Evolutionary conservation across 352 stramenopile genomes (phyloP), one percentile per base, ranked within the genome.

Genomic region (Phytophthora cactorum): DNA sequence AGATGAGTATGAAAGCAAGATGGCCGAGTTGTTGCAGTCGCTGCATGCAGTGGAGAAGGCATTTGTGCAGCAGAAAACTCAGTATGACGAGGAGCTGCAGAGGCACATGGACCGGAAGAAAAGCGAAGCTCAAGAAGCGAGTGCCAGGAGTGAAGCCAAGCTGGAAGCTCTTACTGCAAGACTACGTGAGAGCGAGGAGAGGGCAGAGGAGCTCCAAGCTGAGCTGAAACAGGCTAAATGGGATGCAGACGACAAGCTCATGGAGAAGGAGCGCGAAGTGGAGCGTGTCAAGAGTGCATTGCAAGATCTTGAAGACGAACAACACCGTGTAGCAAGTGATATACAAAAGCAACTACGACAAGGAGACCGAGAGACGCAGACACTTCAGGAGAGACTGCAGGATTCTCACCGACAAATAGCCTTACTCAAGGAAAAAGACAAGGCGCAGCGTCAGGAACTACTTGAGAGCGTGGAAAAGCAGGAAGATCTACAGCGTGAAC

Each of bases 1-100:
- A 49, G 87, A 95, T 59, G 87, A 96, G 68, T 93, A 95, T 59
- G 89, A 96, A 62, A 73, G 59, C 10, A 95, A 95, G 61, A 95
- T 95, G 84, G 85, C 84, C 7, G 89, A 96, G 61, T 53, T 95
- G 12, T 45, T 95, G 53, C 82, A 93, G 62, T 91, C 81, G 47
- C 68, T 96, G 34, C 85, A 95, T 51, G 81, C 84, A 4, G 85
- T 96, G 9, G 86, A 95, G 71, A 89, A 87, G 50, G 84, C 86
- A 6, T 95, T 95, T 47, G 82, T 92, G 36, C 86, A 95, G 65
- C 89, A 96, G 61, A 95, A 94, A 63, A 66, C 70, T 10, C 83
- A 95, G 50, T 91, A 88, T 56, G 82, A 94, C 17, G 81, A 90
- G 0, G 82, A 94, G 12, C 59, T 96, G 27, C 53, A 87, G 58